These are phyloP conservation scores for Epichloe elymi DNA, from an alignment of 2,329 filamentous ascomycete genomes.

Conservation along the genomic window DNA sequence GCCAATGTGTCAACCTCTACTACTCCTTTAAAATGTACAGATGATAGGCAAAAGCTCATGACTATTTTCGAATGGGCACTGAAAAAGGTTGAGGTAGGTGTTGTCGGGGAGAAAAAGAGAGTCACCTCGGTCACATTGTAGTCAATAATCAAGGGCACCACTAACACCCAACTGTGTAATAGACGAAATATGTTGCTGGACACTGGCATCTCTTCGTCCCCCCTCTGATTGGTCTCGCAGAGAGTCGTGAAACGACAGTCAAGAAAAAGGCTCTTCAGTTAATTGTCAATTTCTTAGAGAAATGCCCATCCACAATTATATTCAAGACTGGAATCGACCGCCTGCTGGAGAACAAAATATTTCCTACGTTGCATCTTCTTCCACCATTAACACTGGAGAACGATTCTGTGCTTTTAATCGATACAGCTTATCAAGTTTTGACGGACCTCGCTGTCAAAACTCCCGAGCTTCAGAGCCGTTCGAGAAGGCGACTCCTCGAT, in stretches of 20 bases:
- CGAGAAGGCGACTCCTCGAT: slow-evolving; percentile 32
- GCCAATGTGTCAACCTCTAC: background rate
- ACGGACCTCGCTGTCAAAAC: slow-evolving; percentile 35
- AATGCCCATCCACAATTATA: slow-evolving; percentile 40
- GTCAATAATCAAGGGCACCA: background rate
- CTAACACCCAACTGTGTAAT: background rate
- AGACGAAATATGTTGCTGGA: slow-evolving; percentile 8
- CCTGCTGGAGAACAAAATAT: slow-evolving; percentile 56
- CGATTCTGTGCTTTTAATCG: slow-evolving; percentile 53
- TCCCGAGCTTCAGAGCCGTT: slow-evolving; percentile 11
- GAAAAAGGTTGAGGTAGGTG: slow-evolving; percentile 5
- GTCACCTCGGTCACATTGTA: background rate
- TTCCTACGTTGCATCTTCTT: slow-evolving; percentile 62
- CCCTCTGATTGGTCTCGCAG: slow-evolving; percentile 54
- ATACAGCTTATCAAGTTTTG: slow-evolving; percentile 53
- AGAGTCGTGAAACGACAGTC: slow-evolving; percentile 43
- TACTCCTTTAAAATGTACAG: background rate
- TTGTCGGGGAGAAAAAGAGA: background rate
- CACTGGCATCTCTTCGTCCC: slow-evolving; percentile 60
- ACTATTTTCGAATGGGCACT: slow-evolving; percentile 6
- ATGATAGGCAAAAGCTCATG: background rate
- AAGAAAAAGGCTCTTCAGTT: slow-evolving; percentile 44
- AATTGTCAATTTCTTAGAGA: slow-evolving; percentile 39
- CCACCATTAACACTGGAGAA: slow-evolving; percentile 63
- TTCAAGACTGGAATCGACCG: slow-evolving; percentile 48